phyloP scores from a whole-genome alignment of 169 alveolate genomes.

The Miamiensis avidus region DNA sequence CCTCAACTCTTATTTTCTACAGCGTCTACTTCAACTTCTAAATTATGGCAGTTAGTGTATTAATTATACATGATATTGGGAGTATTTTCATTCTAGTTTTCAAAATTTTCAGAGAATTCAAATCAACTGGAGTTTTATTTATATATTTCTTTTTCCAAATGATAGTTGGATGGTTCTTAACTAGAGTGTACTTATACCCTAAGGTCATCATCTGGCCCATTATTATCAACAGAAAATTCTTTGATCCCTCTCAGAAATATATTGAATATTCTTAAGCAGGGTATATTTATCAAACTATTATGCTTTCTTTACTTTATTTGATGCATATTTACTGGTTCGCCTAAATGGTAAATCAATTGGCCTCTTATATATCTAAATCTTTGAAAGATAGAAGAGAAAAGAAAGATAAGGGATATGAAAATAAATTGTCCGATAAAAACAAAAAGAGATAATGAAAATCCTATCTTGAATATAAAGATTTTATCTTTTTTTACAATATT shows the following conservation, averaged over 20 bases:
- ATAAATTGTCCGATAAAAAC: not conserved
- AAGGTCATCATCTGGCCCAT: not conserved
- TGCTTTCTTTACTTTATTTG: not conserved
- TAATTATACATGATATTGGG: slow-evolving; percentile 34
- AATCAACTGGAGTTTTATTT: not conserved
- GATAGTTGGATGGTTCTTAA: not conserved
- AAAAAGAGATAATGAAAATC: not conserved
- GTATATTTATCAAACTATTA: not conserved
- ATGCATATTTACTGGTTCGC: not conserved
- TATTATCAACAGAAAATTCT: not conserved
- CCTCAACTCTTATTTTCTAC: slow-evolving; percentile 34
- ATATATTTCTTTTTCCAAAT: not conserved
- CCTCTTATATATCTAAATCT: not conserved
- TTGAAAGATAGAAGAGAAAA: not conserved
- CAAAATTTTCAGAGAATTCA: not conserved
- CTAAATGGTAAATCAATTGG: not conserved
- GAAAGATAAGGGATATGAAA: not conserved
- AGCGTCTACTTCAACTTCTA: slow-evolving; percentile 20
- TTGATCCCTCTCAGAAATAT: not conserved
- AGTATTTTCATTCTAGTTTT: slow-evolving; percentile 19
- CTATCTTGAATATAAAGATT: too few relatives aligned
- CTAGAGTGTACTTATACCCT: not conserved
- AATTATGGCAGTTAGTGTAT: slow-evolving; percentile 20
- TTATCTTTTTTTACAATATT: too few relatives aligned
- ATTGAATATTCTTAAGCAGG: not conserved